Evolutionary conservation across 148 eudicot species (phyloP).

Genomic region (Amaranthus palmeri): DNA sequence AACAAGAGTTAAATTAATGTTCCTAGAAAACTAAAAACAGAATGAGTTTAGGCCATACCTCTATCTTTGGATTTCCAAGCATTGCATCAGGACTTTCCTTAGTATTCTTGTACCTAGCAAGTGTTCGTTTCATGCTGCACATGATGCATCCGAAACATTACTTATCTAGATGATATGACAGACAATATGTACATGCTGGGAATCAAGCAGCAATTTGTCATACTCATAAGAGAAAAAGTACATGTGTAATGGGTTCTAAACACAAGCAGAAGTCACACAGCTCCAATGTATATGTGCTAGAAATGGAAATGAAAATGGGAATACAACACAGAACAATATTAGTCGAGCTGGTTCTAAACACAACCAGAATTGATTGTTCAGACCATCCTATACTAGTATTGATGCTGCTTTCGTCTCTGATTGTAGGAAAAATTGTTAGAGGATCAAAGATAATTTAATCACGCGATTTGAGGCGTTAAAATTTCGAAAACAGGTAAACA

Average conservation of each 20-base stretch:
- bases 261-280: not conserved
- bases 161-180: not conserved
- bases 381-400: no score
- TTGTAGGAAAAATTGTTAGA: no score
- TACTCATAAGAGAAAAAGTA: not conserved
- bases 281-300: not conserved
- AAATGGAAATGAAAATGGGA: not conserved
- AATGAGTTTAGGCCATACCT: conserved; percentile 34
- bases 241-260: not conserved
- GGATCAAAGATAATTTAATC: no score
- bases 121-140: conserved; percentile 49
- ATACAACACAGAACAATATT: no score
- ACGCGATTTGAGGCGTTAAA: no score
- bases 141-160: not conserved
- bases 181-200: not conserved
- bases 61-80: conserved; percentile 24
- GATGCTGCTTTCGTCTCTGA: no score
- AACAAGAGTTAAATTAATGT: no score
- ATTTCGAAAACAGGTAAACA: not conserved
- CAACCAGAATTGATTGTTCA: no score
- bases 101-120: conserved; percentile 46
- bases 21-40: not conserved
- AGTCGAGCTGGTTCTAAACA: no score
- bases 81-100: conserved; percentile 29
- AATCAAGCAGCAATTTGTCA: not conserved